Base-by-base conservation (phyloP, 768 basidiomycete species). In the Hericium rajendrae region DNA sequence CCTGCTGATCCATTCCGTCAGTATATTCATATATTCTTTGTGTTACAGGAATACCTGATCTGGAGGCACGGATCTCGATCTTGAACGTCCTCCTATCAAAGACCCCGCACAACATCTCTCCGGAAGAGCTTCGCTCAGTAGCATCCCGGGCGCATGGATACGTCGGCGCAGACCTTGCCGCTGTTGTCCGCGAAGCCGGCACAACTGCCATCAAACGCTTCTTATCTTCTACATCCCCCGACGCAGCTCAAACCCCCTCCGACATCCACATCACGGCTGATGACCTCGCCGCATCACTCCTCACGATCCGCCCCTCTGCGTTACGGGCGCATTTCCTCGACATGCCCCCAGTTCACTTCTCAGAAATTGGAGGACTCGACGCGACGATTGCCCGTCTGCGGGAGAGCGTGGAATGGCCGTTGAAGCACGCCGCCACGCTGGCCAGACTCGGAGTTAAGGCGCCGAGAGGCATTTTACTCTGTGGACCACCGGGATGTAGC, bases 401-500 rank as follows among this genome's bases (percentile, higher is more conserved):
- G 51, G 93, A 99, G 71, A 85, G 86, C 37, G 86, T 99, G 20
- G 97, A 98, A 68, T 98, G 95, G 97, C 97, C 95, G 0, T 70
- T 98, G 26, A 73, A 84, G 38, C 89, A 97, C 71, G 85, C 88
- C 0, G 88, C 91, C 51, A 83, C 88, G 13, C 97, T 99, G 68
- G 79, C 79, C 64, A 78, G 94, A 22, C 75, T 99, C 1, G 95
- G 95, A 0, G 90, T 94, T 11, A 78, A 78, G 50, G 88, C 95
- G 3, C 93, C 95, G 0, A 85, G 89, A 64, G 95, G 95, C 0
- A 82, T 98, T 6, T 72, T 99, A 48, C 74, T 98, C 15, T 99
- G 94, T 70, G 94, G 94, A 4, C 94, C 94, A 3, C 95, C 94
- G 4, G 94, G 94, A n/a, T 97, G 94, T 66, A 93, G 91, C 64